Conservation (phyloP, 2,329 filamentous ascomycete genomes). For the Peltaster fructicola region DNA sequence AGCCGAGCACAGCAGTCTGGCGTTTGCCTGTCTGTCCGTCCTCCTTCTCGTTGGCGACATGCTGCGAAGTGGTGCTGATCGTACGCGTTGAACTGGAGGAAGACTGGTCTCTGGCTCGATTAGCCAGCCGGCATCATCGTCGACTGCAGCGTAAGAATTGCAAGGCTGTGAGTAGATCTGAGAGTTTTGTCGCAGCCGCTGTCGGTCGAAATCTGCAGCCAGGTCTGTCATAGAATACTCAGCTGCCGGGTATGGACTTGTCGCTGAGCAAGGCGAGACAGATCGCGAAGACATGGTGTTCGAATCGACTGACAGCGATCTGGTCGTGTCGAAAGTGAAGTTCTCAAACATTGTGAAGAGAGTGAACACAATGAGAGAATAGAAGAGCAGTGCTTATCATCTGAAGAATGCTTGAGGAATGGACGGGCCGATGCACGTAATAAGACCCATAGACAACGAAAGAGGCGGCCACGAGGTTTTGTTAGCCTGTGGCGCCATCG, state of each 20-base stretch:
- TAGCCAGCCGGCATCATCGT: slow-evolving; percentile 16
- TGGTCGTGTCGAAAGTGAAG: too few relatives aligned
- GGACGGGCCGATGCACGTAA: too few relatives aligned
- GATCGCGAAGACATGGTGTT: slow-evolving; percentile 13
- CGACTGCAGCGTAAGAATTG: slow-evolving; percentile 16
- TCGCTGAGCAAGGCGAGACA: slow-evolving; percentile 17
- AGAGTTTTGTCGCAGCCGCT: slow-evolving; percentile 11
- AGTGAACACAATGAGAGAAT: too few relatives aligned
- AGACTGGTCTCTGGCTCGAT: slow-evolving; percentile 7
- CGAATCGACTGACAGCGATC: too few relatives aligned
- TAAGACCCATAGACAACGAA: too few relatives aligned
- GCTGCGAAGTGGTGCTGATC: slow-evolving; percentile 5
- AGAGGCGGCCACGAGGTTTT: too few relatives aligned
- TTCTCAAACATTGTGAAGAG: too few relatives aligned
- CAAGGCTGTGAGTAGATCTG: slow-evolving; percentile 18
- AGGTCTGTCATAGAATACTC: slow-evolving; percentile 17
- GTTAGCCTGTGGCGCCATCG: too few relatives aligned
- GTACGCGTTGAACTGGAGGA: slow-evolving; percentile 5
- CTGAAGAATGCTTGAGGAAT: too few relatives aligned
- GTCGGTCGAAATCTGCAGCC: slow-evolving; percentile 13
- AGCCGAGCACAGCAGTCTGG: slow-evolving; percentile 23
- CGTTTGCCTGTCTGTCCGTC: slow-evolving; percentile 23
- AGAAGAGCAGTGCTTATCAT: too few relatives aligned
- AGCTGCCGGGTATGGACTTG: slow-evolving; percentile 6
- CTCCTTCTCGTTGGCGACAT: slow-evolving; percentile 22